These are phyloP conservation scores for Chenopodium formosanum DNA, from an alignment of 148 eudicot genomes.

Conservation along the genomic window DNA sequence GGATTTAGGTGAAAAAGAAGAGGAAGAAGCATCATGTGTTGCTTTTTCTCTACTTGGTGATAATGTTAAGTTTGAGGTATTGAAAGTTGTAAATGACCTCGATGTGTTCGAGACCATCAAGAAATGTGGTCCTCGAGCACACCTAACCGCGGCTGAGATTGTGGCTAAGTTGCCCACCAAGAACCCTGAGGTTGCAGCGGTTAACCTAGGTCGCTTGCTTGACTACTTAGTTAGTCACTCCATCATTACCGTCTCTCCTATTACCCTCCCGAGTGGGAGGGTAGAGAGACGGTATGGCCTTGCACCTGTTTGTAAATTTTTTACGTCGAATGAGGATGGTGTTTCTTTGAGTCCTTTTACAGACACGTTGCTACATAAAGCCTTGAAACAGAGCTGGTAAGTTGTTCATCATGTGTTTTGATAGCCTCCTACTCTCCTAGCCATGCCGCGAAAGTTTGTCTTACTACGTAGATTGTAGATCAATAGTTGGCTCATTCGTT, in stretches of 20 bases:
- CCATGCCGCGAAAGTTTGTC: too few species aligned
- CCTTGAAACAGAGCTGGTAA: constrained; percentile 2
- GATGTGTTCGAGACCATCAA: constrained; percentile 22
- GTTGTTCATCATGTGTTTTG: neutral
- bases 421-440: too few species aligned
- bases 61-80: neutral
- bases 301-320: constrained; percentile 51
- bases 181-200: constrained; percentile 9
- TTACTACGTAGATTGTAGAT: too few species aligned
- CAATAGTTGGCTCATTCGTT: too few species aligned
- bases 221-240: constrained; percentile 45
- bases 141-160: constrained; percentile 44
- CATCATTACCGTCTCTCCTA: constrained; percentile 39
- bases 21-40: neutral
- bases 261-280: constrained; percentile 17
- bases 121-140: constrained; percentile 38
- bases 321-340: constrained; percentile 51
- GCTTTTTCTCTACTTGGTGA: neutral
- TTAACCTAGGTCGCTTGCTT: constrained; percentile 54
- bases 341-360: constrained; percentile 13
- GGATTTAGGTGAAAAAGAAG: neutral
- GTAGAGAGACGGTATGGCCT: constrained; percentile 51
- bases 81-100: constrained; percentile 6
- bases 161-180: constrained; percentile 40
- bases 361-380: neutral